Base-by-base conservation (phyloP, 2,329 filamentous ascomycete genomes). In the Dendrostoma leiphaemia region DNA sequence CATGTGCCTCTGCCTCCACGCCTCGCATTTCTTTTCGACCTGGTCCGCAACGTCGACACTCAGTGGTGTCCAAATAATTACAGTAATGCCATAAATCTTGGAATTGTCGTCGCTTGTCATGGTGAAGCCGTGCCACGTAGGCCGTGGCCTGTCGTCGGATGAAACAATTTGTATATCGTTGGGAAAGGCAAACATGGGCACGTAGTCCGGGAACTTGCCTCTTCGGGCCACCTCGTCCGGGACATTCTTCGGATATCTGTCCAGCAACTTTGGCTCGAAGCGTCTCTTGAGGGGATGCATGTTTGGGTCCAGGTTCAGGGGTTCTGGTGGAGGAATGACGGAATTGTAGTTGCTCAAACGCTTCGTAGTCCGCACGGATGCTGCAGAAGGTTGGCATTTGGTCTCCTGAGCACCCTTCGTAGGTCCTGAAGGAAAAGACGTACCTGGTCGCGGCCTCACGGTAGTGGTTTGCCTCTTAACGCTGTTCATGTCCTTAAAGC, bases 91-190 rank as follows among this genome's bases (percentile, higher is more conserved):
- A 66, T 97, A 93, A 19, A 97, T 79, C 69, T 94, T 96, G 52
- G 90, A 89, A 64, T 91, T 93, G 67, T 97, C 92, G 53, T 90
- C 89, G 21, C 88, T 89, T 2, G 94, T 99, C 94, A 99, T 97
- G 59, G 91, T 92, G 67, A 99, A 99, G 46, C 94, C 94, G 72
- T 99, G 94, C 94, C 94, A 99, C 23, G 92, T 97, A n/a, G 94
- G 93, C 58, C 91, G 82, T 1, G 94, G 94, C 58, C 92, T 83
- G 68, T 96, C 91, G 65, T 99, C 94, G 1, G 92, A 92, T 1
- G 94, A 97, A 9, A 97, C 90, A 49, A 99, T 94, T 60, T 91
- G 91, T 63, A 99, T 94, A 69, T 99, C 94, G 71, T 97, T 97
- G 43, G 94, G 94, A 65, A 97, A 99, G 51, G 94, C 92, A 71